Conservation (phyloP, 2,329 filamentous ascomycete species). For the Calonectria crousiana region DNA sequence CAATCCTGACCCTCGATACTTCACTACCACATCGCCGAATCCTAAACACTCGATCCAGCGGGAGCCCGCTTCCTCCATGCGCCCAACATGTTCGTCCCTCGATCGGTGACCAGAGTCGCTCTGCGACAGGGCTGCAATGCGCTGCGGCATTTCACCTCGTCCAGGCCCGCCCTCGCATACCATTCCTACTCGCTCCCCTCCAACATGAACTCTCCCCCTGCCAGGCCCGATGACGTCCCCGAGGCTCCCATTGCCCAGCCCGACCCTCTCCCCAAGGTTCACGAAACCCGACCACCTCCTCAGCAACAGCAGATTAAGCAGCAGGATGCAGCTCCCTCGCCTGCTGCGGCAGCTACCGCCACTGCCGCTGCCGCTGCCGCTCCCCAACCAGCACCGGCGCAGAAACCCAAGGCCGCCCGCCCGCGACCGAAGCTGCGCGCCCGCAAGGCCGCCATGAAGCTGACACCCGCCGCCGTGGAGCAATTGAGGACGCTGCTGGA, state of each 20-base stretch:
- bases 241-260: constrained; percentile 63
- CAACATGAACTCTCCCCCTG: constrained; percentile 53
- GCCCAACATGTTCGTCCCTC: constrained; percentile 57
- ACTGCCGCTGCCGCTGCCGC: constrained; percentile 50
- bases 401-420: constrained; percentile 65
- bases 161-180: constrained; percentile 55
- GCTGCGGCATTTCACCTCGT: constrained; percentile 57
- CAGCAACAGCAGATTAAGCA: constrained; percentile 34
- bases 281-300: constrained; percentile 64
- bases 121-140: constrained; percentile 55
- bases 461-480: constrained; percentile 83
- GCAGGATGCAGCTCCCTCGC: constrained; percentile 29
- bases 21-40: constrained; percentile 25
- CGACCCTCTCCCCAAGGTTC: constrained; percentile 59
- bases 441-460: constrained; percentile 90
- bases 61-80: constrained; percentile 38
- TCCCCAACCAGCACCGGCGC: constrained; percentile 70
- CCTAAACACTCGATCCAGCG: constrained; percentile 9
- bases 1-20: constrained; percentile 34
- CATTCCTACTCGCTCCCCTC: constrained; percentile 65
- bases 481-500: constrained; percentile 83
- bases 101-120: constrained; percentile 55
- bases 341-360: constrained; percentile 35
- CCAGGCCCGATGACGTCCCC: constrained; percentile 57
- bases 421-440: constrained; percentile 61